Conservation (phyloP, 2,329 filamentous ascomycete genomes). For the Aspergillus neotritici region DNA sequence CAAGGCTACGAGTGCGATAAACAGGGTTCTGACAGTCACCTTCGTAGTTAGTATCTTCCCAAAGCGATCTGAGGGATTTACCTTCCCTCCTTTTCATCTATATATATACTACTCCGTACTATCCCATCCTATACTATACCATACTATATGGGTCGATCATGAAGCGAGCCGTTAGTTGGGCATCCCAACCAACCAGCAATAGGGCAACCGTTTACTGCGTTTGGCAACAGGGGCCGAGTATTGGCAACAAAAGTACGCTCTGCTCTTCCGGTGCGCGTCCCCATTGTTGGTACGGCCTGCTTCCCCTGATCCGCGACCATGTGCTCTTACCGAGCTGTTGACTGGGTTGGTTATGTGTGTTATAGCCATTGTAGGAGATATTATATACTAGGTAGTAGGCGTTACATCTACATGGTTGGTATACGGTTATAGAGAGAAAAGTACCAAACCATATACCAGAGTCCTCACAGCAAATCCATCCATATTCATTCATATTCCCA, state of each 20-base stretch:
- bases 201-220: slow-evolving; percentile 4
- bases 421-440: neutral
- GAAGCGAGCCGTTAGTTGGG: neutral
- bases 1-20: too few species aligned
- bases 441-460: neutral
- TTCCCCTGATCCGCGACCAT: slow-evolving; percentile 13
- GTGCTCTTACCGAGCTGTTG: neutral
- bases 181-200: slow-evolving; percentile 1
- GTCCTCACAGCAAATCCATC: neutral
- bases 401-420: too few species aligned
- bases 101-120: too few species aligned
- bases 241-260: slow-evolving; percentile 7
- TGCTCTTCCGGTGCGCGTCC: neutral
- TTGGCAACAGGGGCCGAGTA: neutral
- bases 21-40: too few species aligned
- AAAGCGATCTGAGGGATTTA: too few species aligned
- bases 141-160: neutral
- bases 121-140: too few species aligned
- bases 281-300: neutral
- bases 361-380: neutral
- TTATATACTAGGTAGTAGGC: too few species aligned
- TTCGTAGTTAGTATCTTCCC: too few species aligned
- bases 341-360: neutral
- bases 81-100: too few species aligned
- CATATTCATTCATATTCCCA: neutral